Base-by-base conservation (phyloP, 805 yeast species). In the Sugiyamaella americana region DNA sequence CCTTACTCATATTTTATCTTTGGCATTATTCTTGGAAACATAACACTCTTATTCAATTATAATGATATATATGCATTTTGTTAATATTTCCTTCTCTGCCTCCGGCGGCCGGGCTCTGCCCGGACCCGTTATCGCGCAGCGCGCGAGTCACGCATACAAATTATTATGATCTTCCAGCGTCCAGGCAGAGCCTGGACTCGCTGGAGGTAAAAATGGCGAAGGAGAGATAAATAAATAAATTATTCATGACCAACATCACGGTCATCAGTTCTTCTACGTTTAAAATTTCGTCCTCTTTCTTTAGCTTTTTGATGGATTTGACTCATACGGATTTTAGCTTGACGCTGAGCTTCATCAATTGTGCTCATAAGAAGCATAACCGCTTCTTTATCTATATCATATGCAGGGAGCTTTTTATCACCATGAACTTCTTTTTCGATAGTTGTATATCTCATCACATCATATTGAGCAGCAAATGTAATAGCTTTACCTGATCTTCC, bases 381-480 rank as follows among this genome's bases (percentile, higher is more conserved):
- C 4, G 82, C 84, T 53, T 80, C 84, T 58, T 78, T 84, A 44
- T 87, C 82, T 2, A 89, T 84, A 3, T 79, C 74, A 43, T 87
- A 95, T 64, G 86, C 89, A 3, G 89, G 89, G 47, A 93, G 70
- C 61, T 84, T 87, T 72, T 82, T 84, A 24, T 64, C 68, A 13
- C 58, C 61, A 44, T 76, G 83, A 46, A 93, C 75, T 6, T 84
- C 97, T 45, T 81, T 82, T 65, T 93, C 98, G 44, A 93, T 89
- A 60, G 96, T 75, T 54, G 88, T 69, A 59, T 87, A 85, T 58
- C 88, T 69, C 64, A 89, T 97, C 51, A 93, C 71, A 64, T 93
- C 98, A 63, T 93, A 93, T 65, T 93, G 98, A 0, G 98, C 89
- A 1, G 93, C 84, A 49, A 93, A 75, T 13, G 93, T 78, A 1